Base-by-base conservation (phyloP, 495 filamentous ascomycete genomes). In the Penicillium herquei region DNA sequence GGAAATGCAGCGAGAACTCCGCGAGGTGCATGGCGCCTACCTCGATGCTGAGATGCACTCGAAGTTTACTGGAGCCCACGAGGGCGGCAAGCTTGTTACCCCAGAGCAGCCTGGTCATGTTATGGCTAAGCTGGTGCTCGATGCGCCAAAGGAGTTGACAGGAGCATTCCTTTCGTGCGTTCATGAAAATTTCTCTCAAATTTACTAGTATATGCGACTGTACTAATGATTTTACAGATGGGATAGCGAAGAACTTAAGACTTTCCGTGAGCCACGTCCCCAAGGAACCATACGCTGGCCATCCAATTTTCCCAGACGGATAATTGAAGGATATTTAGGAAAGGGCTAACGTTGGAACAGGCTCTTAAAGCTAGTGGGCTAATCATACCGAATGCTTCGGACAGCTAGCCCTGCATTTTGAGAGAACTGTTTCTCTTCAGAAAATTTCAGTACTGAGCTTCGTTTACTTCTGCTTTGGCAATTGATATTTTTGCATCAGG, bases 51-150 rank as follows among this genome's bases (percentile, higher is more conserved):
- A 85, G 49, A 80, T 86, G 56, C 81, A 83, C 54, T 73, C 80
- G n/a, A 87, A 82, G 63, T 97, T 96, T 65, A 75, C 78, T 14
- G 66, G 76, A 13, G 79, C 90, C 53, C 80, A 92, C 66, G 77
- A 81, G 64, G 69, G 75, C 5, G 91, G 90, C 13, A 78, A 81
- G 46, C 70, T 97, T 51, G 72, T 96, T 60, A 83, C 81, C 69
- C 90, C 93, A 0, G 91, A 95, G 62, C 87, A 92, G 72, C 88
- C 92, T 3, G 92, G 89, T 0, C 74, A 86, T 70, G 90, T 96
- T 16, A 95, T 97, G 71, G 91, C 91, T 30, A 86, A 81, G 65
- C 74, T 97, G 54, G 85, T 80, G 11, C 61, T 89, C 11, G 77
- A 79, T 26, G 88, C 83, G 8, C 79, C 80, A 6, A 81, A 71